These are phyloP conservation scores for Aegle marmelos DNA, from an alignment of 345 rosid genomes.

Conservation along the genomic window DNA sequence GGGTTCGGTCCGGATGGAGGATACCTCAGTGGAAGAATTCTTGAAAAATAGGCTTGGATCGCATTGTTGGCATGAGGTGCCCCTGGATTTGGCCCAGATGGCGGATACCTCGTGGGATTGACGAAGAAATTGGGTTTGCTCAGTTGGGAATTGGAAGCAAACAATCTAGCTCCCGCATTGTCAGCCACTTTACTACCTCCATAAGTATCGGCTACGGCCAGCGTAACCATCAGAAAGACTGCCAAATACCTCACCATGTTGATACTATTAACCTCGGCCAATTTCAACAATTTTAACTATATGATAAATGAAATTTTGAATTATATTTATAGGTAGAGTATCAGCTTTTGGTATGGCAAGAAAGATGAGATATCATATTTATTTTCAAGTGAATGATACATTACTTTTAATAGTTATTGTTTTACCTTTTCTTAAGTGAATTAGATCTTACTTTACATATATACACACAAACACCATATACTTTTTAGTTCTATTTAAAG, in stretches of 20 bases:
- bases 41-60: too few species aligned
- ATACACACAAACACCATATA: too few species aligned
- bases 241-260: not conserved
- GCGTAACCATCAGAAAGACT: too few species aligned
- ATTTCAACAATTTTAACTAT: not conserved
- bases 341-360: not conserved
- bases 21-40: not conserved
- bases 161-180: not conserved
- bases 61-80: too few species aligned
- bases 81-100: not conserved
- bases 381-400: too few species aligned
- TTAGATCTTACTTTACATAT: not conserved
- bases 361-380: too few species aligned
- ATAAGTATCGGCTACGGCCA: not conserved
- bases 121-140: not conserved
- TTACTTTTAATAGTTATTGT: too few species aligned
- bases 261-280: not conserved
- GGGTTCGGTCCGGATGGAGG: not conserved
- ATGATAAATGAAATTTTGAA: not conserved
- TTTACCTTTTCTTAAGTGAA: too few species aligned
- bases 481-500: too few species aligned
- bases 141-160: not conserved
- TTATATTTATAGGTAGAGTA: not conserved
- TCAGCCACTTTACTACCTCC: not conserved
- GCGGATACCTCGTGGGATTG: not conserved